These are phyloP conservation scores for Talaromyces proteolyticus DNA, from an alignment of 495 filamentous ascomycete genomes.

Conservation along the genomic window DNA sequence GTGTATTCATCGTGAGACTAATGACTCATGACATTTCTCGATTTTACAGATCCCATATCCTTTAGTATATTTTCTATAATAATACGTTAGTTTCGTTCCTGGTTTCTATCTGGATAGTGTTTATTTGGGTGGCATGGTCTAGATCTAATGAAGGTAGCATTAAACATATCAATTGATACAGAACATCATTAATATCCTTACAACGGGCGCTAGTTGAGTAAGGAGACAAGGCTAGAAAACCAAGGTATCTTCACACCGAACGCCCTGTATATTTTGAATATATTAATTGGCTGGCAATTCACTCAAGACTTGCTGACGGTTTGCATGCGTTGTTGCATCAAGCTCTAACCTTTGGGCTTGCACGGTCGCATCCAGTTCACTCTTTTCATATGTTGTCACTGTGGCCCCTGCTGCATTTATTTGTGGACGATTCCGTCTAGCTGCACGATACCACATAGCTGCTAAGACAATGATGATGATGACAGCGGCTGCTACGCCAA, in stretches of 20 bases:
- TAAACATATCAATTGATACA: not conserved
- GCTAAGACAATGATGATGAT: not conserved
- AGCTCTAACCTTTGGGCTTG: not conserved
- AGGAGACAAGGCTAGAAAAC: not conserved
- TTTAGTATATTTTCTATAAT: not conserved
- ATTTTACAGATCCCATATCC: not conserved
- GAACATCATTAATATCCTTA: not conserved
- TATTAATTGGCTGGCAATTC: not conserved
- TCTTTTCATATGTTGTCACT: not conserved
- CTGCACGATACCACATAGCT: not conserved
- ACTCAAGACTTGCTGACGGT: not conserved
- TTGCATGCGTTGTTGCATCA: not conserved
- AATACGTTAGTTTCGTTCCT: not conserved
- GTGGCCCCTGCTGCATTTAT: not conserved
- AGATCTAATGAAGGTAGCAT: not conserved
- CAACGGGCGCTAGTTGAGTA: not conserved
- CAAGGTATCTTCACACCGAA: not conserved
- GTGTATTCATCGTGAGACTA: not conserved
- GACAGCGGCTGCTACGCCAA: not conserved
- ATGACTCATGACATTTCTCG: not conserved
- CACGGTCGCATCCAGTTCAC: not conserved
- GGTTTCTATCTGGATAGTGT: not conserved
- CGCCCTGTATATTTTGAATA: not conserved
- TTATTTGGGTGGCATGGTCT: not conserved
- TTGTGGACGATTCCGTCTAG: not conserved